Base-by-base conservation (phyloP, 2,329 filamentous ascomycete species). In the Exophiala bonariae region DNA sequence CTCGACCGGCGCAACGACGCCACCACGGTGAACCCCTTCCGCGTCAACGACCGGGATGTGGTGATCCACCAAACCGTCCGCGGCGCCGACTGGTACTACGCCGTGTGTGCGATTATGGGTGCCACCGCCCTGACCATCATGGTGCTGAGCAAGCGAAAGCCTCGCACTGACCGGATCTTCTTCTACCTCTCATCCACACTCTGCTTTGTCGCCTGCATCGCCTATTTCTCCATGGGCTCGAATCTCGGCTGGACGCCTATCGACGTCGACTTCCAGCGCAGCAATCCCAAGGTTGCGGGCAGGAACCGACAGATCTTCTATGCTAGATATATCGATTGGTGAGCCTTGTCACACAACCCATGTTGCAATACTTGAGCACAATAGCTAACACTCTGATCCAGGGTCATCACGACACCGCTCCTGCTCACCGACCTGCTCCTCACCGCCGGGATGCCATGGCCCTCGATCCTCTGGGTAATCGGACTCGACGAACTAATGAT, bases 401-500 rank as follows among this genome's bases (percentile, higher is more conserved):
- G 32, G 32, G 17, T 66, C 30, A 62, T 84, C 52, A 85, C 81
- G 1, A 85, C 81, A 1, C 82, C 82, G 3, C 68, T 86, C 1
- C 69, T 87, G 3, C 73, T 86, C 1, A 63, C 80, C 43, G 79
- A 84, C 48, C 62, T 87, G 2, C 69, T 86, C 33, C 69, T 87
- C n/a, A 85, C 83, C 0, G 81, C 76, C 2, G 83, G 79, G 19
- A 70, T 85, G 49, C 82, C 83, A n/a, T 83, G 79, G 69, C 79
- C 82, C 0, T 83, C 80, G 1, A 79, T 85, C 20, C 60, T 85
- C 26, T 80, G 75, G 59, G 77, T 80, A 2, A 69, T 86, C 7
- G 68, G 86, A 4, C 71, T 84, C 2, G 81, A 85, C 52, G 70
- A 78, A 58, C 71, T 86, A 56, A 86, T 87, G 82, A 77, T 87